phyloP scores from a whole-genome alignment of 148 eudicot genomes.

The Chenopodium quinoa region DNA sequence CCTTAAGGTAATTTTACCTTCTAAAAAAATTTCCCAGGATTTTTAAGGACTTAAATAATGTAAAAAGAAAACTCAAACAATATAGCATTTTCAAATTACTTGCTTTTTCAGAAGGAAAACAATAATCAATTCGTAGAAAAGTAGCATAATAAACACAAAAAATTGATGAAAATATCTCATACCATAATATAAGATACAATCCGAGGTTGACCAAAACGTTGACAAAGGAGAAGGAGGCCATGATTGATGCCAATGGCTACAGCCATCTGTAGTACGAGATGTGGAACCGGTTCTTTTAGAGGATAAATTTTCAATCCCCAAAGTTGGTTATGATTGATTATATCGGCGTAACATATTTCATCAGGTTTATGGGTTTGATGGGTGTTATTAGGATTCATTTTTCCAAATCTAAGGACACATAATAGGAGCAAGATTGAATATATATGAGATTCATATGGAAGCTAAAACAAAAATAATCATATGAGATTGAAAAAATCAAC shows the following conservation, averaged over 20 bases:
- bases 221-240: conserved; percentile 27
- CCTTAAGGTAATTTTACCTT: too few relatives aligned
- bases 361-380: not conserved
- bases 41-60: too few relatives aligned
- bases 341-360: conserved; percentile 23
- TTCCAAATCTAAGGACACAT: not conserved
- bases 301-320: conserved; percentile 26
- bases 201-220: conserved; percentile 38
- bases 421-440: not conserved
- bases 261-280: conserved; percentile 45
- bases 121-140: too few relatives aligned
- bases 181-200: conserved; percentile 41
- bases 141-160: not conserved
- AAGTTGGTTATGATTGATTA: not conserved
- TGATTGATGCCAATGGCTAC: conserved; percentile 37
- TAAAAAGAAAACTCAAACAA: too few relatives aligned
- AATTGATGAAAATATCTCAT: conserved; percentile 5
- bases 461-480: not conserved
- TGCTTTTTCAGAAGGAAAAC: too few relatives aligned
- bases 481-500: not conserved
- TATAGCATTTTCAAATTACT: too few relatives aligned
- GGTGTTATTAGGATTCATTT: conserved; percentile 6
- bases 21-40: too few relatives aligned
- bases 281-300: conserved; percentile 33
- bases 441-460: not conserved